phyloP scores from a whole-genome alignment of 345 rosid species.

The Carallia brachiata region DNA sequence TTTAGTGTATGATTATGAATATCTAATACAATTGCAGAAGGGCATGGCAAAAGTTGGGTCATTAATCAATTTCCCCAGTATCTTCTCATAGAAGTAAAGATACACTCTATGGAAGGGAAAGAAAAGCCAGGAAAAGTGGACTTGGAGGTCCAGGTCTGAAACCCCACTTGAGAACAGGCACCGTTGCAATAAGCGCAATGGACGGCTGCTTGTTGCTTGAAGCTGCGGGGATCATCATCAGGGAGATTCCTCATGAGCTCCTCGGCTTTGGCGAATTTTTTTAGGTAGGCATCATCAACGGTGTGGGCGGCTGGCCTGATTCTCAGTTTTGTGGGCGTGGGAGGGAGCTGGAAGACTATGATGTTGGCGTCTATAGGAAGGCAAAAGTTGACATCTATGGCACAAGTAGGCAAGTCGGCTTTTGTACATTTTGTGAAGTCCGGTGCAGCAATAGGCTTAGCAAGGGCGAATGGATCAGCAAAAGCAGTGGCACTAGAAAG shows the following conservation, averaged over 20 bases:
- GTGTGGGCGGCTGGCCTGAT: slow-evolving; percentile 32
- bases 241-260: slow-evolving; percentile 63
- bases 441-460: no score
- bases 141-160: slow-evolving; percentile 45
- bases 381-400: no score
- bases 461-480: no score
- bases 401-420: no score
- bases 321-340: no score
- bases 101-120: slow-evolving; percentile 58
- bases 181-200: slow-evolving; percentile 74
- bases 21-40: slow-evolving; percentile 21
- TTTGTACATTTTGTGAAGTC: no score
- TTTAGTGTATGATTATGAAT: no score
- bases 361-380: no score
- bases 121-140: slow-evolving; percentile 62
- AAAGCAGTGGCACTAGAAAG: no score
- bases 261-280: slow-evolving; percentile 45
- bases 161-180: slow-evolving; percentile 51
- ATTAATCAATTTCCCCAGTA: slow-evolving; percentile 46
- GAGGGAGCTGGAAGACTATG: no score
- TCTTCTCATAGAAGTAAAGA: slow-evolving; percentile 52
- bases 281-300: slow-evolving; percentile 30
- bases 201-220: slow-evolving; percentile 49
- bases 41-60: slow-evolving; percentile 61
- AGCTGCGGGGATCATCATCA: slow-evolving; percentile 53